A percentile compares a stretch with the other conserved stretches of the same genome.
Evolutionary conservation across 208 protist genomes (phyloP).

Genomic region (Endotrypanum monterogeii): DNA sequence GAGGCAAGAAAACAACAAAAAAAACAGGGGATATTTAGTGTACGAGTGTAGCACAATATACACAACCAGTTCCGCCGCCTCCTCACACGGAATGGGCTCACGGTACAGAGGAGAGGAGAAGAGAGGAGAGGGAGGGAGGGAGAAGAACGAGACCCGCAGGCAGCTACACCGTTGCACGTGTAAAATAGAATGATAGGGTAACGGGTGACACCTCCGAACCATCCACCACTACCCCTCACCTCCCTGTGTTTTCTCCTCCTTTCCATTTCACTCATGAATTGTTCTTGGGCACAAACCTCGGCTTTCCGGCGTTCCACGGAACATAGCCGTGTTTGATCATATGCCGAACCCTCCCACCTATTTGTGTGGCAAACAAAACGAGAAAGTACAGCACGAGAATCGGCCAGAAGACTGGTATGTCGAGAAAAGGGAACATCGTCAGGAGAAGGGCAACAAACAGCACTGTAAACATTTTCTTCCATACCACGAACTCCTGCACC

Average conservation of each 20-base stretch:
- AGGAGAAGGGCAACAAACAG: constrained; percentile 87
- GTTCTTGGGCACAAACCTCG: constrained; percentile 84
- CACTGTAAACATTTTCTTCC: constrained; percentile 89
- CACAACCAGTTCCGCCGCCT: background rate
- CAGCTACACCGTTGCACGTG: too few relatives aligned
- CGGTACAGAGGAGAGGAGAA: background rate
- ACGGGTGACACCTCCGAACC: too few relatives aligned
- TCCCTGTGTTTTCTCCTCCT: background rate
- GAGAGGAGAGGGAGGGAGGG: background rate
- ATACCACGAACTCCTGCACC: constrained; percentile 97
- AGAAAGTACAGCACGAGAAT: constrained; percentile 98
- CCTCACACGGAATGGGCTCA: too few relatives aligned
- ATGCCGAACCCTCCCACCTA: constrained; percentile 96
- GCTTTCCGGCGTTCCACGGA: constrained; percentile 84
- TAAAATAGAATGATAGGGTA: background rate
- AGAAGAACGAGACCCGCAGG: too few relatives aligned
- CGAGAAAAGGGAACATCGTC: constrained; percentile 93
- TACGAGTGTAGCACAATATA: background rate
- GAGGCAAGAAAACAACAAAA: too few relatives aligned
- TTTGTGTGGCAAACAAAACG: constrained; percentile 92
- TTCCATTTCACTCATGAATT: constrained; percentile 15
- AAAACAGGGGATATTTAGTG: too few relatives aligned
- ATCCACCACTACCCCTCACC: background rate
- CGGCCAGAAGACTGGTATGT: constrained; percentile 99
- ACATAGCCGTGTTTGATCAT: constrained; percentile 98